A percentile compares a stretch with the other conserved stretches of the same genome.
Conservation (phyloP, 2,329 filamentous ascomycete species). For the Cryphonectria nitschkei region DNA sequence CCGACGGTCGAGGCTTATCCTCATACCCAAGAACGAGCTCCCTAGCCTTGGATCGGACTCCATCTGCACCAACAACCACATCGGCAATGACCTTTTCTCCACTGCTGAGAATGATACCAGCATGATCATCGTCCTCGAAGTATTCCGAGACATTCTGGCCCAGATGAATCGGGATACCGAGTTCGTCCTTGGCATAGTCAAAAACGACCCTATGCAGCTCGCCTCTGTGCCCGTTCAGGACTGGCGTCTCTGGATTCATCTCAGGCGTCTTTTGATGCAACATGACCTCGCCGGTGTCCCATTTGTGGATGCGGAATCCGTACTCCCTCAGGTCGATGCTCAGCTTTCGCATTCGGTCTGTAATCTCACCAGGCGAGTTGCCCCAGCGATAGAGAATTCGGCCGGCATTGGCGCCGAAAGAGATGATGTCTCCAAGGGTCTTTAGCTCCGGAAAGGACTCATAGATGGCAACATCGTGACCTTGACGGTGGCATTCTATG, state of each 20-base stretch:
- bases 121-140: slow-evolving; percentile 54
- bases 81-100: slow-evolving; percentile 53
- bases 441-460: slow-evolving; percentile 63
- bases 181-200: slow-evolving; percentile 57
- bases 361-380: slow-evolving; percentile 46
- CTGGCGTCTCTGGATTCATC: slow-evolving; percentile 51
- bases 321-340: slow-evolving; percentile 57
- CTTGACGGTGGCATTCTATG: slow-evolving; percentile 65
- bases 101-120: slow-evolving; percentile 54
- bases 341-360: slow-evolving; percentile 49
- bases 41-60: slow-evolving; percentile 56
- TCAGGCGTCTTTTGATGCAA: slow-evolving; percentile 56
- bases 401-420: slow-evolving; percentile 63
- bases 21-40: slow-evolving; percentile 55
- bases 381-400: slow-evolving; percentile 65
- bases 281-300: slow-evolving; percentile 61
- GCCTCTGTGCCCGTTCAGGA: slow-evolving; percentile 64
- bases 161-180: slow-evolving; percentile 59
- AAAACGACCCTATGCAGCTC: slow-evolving; percentile 64
- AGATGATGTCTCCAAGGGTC: slow-evolving; percentile 64
- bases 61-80: slow-evolving; percentile 58
- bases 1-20: slow-evolving; percentile 54
- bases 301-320: slow-evolving; percentile 66
- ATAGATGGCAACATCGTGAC: slow-evolving; percentile 61
- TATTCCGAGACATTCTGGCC: slow-evolving; percentile 56